Evolutionary conservation across 2,329 filamentous ascomycete genomes (phyloP), one percentile per base, ranked within the genome.

Genomic region (Juglanconis juglandina): DNA sequence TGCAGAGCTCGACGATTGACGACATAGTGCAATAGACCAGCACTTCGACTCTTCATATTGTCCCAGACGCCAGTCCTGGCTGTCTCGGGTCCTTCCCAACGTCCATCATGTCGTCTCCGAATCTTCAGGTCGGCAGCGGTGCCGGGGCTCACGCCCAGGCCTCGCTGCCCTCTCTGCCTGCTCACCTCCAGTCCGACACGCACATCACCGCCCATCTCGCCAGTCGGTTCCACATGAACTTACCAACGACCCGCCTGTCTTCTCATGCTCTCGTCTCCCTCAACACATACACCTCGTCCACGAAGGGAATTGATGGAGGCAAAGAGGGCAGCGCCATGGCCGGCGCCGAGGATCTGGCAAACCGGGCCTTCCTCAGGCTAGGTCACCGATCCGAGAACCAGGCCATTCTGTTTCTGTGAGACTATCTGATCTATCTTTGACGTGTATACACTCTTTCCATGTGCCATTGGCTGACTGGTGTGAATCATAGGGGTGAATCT

Each of bases 301-400:
- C 89, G 58, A 93, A 92, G 71, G 94, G 93, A 30, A 86, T 90
- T 4, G 92, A 97, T 90, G 94, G 94, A 66, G 88, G 86, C 61
- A 95, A 92, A 70, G 91, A 96, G 68, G 94, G 93, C 41, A 96
- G 92, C 77, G 92, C 92, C 65, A 92, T 93, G 84, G 92, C 89
- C 60, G 93, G 92, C 71, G 92, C 92, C 39, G 94, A 98, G 75
- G 93, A 97, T 69, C 83, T 99, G 71, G 95, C 95, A 30, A 87
- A 90, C 65, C 85, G 92, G 64, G 92, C 94, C 58, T 97, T 89
- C 79, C 84, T 91, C 66, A 85, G 95, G 66, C 79, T 99, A 30
- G 94, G 94, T 52, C 87, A 91, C 64, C 87, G 95, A 56, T 92
- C 90, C 2, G 95, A 99, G 76, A 96, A 96, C 74, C 95, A 99